phyloP scores from a whole-genome alignment of 345 rosid species.

The Melaleuca quinquenervia region DNA sequence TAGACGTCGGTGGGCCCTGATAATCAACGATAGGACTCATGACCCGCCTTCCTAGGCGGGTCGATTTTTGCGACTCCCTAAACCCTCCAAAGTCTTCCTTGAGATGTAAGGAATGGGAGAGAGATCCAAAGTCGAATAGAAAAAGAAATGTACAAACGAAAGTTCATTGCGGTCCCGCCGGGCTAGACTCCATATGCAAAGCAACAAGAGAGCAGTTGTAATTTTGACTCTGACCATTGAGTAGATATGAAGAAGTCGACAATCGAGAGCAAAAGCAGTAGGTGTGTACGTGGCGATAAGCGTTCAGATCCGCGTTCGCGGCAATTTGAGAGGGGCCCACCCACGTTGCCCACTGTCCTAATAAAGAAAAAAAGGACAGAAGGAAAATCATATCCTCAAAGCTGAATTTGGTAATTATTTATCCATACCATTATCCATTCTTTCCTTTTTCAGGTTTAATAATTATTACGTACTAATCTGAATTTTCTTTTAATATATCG shows the following conservation, averaged over 20 bases:
- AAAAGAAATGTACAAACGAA: not conserved
- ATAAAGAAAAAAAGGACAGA: not conserved
- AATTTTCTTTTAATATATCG: not conserved
- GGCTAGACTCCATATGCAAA: not conserved
- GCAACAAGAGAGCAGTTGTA: not conserved
- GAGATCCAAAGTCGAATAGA: not conserved
- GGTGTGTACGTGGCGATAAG: not conserved
- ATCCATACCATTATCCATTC: no score
- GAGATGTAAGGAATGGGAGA: not conserved
- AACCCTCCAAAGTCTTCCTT: not conserved
- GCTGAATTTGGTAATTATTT: not conserved
- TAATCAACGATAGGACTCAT: no score
- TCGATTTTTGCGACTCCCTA: no score
- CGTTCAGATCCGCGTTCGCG: not conserved
- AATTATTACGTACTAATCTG: not conserved
- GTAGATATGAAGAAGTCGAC: not conserved
- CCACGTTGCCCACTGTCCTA: not conserved
- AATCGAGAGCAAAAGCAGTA: not conserved
- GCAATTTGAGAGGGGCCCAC: not conserved
- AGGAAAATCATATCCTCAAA: not conserved
- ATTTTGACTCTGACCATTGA: not conserved
- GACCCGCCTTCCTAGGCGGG: no score
- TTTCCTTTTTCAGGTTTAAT: not conserved
- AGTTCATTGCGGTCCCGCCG: not conserved
- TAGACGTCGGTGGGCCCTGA: no score